Conservation (phyloP, 202 grass and related monocot species). For the Bolboschoenoplectus hybrid region DNA sequence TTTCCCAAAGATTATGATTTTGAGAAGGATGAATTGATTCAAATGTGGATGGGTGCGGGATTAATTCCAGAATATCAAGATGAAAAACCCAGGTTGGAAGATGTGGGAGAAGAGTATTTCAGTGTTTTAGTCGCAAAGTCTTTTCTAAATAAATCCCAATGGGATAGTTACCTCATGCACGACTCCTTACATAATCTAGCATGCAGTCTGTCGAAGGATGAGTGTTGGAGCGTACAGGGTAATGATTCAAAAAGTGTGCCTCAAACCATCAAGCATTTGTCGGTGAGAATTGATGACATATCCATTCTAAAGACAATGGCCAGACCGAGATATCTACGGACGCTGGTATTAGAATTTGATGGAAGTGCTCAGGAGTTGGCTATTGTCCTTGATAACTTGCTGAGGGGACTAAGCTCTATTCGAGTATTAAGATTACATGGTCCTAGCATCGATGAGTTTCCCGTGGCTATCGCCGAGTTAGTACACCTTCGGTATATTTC, state of each 20-base stretch:
- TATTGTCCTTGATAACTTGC: conserved; percentile 34
- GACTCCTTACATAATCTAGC: conserved; percentile 52
- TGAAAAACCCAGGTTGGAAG: neutral
- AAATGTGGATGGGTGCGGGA: conserved; percentile 47
- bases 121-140: conserved; percentile 32
- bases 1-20: conserved; percentile 27
- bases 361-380: conserved; percentile 29
- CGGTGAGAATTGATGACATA: conserved; percentile 14
- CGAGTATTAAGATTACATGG: conserved; percentile 42
- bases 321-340: conserved; percentile 40
- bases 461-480: conserved; percentile 25
- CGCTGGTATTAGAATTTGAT: conserved; percentile 39
- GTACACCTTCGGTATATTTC: conserved; percentile 50
- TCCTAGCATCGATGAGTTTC: conserved; percentile 39
- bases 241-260: conserved; percentile 22
- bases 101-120: conserved; percentile 29
- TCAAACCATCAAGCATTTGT: conserved; percentile 44
- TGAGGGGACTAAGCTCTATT: conserved; percentile 43
- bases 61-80: conserved; percentile 17
- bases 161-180: conserved; percentile 45
- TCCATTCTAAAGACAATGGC: conserved; percentile 27
- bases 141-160: conserved; percentile 30
- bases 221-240: conserved; percentile 41
- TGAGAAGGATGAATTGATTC: conserved; percentile 23
- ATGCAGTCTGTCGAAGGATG: conserved; percentile 44